Percentiles rank a stretch among this genome's conserved stretches.
Evolutionary conservation across 805 yeast genomes (phyloP).

Genomic region (Nematodospora valgi): DNA sequence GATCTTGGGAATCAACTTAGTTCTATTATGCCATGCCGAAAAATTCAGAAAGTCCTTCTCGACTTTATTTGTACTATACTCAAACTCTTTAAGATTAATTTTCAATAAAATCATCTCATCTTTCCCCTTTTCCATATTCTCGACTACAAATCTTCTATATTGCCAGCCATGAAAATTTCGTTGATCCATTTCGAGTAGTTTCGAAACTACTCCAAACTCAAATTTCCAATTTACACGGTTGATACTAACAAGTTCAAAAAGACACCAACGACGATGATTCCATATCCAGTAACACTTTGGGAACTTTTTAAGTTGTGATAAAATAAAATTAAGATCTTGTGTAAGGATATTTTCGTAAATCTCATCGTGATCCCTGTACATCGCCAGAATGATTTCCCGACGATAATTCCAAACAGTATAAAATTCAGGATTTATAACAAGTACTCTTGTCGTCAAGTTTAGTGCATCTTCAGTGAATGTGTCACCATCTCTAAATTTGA

Average conservation of each 20-base stretch:
- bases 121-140: slow-evolving; percentile 24
- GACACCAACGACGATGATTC: slow-evolving; percentile 87
- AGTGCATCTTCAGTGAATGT: slow-evolving; percentile 35
- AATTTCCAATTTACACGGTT: slow-evolving; percentile 58
- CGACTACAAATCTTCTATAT: slow-evolving; percentile 73
- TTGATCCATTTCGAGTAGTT: slow-evolving; percentile 65
- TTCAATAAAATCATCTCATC: slow-evolving; percentile 15
- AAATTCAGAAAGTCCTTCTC: slow-evolving; percentile 85
- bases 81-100: slow-evolving; percentile 54
- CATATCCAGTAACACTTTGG: slow-evolving; percentile 98
- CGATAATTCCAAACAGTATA: slow-evolving; percentile 90
- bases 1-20: slow-evolving; percentile 59
- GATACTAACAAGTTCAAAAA: slow-evolving; percentile 43
- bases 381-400: slow-evolving; percentile 55
- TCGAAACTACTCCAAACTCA: slow-evolving; percentile 69
- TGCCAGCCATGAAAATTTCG: slow-evolving; percentile 97
- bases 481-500: slow-evolving; percentile 24
- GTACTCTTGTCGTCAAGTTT: slow-evolving; percentile 51
- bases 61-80: slow-evolving; percentile 74
- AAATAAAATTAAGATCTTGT: slow-evolving; percentile 59
- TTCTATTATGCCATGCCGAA: slow-evolving; percentile 93
- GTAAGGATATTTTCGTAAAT: slow-evolving; percentile 26
- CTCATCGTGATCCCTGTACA: slow-evolving; percentile 6
- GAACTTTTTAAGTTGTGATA: slow-evolving; percentile 53
- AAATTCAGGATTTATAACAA: slow-evolving; percentile 76